Evolutionary conservation across 208 protist species (phyloP).

Genomic region (Phytomonas sp.): DNA sequence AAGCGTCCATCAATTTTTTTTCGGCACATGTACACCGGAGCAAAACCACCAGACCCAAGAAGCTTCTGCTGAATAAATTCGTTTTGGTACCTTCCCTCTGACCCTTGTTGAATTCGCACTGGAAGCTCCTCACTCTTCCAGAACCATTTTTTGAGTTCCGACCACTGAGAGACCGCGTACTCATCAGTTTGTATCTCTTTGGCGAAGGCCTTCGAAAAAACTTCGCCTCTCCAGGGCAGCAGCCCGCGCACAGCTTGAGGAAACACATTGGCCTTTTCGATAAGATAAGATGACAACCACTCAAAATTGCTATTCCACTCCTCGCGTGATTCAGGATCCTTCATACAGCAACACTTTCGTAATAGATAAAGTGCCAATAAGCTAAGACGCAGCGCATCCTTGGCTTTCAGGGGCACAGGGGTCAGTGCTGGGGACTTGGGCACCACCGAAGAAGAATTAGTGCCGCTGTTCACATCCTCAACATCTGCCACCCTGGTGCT

Average conservation of each 20-base stretch:
- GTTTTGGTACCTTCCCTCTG: constrained; percentile 54
- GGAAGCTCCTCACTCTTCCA: constrained; percentile 54
- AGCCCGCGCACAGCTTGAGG: constrained; percentile 32
- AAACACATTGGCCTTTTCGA: constrained; percentile 38
- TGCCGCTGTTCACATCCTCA: not conserved
- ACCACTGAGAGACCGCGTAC: constrained; percentile 17
- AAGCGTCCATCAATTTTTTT: constrained; percentile 76
- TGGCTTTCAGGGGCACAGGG: constrained; percentile 42
- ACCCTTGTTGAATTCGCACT: constrained; percentile 35
- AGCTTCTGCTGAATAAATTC: constrained; percentile 78
- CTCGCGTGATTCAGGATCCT: constrained; percentile 62
- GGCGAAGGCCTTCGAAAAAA: constrained; percentile 39
- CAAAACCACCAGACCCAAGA: constrained; percentile 73
- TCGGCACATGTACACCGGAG: constrained; percentile 77
- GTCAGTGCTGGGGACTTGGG: constrained; percentile 30
- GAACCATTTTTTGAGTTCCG: constrained; percentile 58
- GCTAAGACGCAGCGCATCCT: constrained; percentile 55
- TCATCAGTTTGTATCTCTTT: constrained; percentile 22
- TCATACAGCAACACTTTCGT: constrained; percentile 73
- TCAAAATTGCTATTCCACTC: constrained; percentile 65
- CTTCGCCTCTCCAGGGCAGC: constrained; percentile 49
- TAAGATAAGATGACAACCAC: constrained; percentile 42
- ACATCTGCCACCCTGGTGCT: not conserved
- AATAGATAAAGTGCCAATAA: constrained; percentile 62
- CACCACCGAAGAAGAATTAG: not conserved